Conservation (phyloP, 352 stramenopile species). For the Pythium inflatum region DNA sequence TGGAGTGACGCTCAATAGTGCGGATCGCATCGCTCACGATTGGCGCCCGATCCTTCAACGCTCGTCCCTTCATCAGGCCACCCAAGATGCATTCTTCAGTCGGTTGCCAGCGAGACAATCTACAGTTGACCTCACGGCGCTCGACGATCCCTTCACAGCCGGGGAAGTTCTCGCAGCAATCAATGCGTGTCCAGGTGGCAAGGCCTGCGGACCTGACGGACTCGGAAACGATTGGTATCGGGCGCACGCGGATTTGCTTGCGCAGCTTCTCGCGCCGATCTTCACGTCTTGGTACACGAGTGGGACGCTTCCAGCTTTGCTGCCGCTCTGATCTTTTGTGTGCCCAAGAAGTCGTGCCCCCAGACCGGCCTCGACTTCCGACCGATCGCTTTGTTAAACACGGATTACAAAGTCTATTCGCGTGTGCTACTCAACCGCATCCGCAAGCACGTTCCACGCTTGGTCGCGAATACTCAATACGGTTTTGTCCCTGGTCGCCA, state of each 20-base stretch:
- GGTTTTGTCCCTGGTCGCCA: slow-evolving; percentile 13
- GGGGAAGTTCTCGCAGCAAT: neutral
- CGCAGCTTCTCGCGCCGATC: neutral
- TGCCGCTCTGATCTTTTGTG: neutral
- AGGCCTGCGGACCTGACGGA: slow-evolving; percentile 14
- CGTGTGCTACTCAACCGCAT: neutral
- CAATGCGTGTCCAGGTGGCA: slow-evolving; percentile 5
- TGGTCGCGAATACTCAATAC: neutral
- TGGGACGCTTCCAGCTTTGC: neutral
- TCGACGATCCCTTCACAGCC: neutral
- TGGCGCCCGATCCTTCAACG: neutral
- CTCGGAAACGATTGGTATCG: slow-evolving; percentile 23
- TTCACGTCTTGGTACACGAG: neutral
- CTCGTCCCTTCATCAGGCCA: neutral
- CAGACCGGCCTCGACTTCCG: slow-evolving; percentile 7
- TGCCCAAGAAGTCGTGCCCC: neutral
- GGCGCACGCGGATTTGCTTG: neutral
- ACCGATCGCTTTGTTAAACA: slow-evolving; percentile 8
- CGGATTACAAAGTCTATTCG: slow-evolving; percentile 25
- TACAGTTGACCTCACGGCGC: neutral
- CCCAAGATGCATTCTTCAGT: neutral
- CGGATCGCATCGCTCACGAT: neutral
- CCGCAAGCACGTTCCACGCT: neutral
- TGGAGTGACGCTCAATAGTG: neutral
- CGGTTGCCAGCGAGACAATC: neutral